Base-by-base conservation (phyloP, 495 filamentous ascomycete genomes). In the Achaetomiella virescens region DNA sequence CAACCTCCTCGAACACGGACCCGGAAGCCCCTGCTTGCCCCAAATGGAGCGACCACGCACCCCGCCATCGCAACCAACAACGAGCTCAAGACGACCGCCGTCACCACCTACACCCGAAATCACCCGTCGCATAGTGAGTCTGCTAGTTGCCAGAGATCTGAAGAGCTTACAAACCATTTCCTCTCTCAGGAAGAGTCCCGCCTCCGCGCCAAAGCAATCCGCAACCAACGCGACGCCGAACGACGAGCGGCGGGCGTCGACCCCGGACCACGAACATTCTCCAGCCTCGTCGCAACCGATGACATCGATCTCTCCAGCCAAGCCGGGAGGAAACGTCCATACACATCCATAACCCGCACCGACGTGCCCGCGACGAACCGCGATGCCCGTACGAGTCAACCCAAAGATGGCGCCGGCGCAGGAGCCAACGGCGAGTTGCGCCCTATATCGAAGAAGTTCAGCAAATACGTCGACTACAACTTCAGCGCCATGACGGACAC, bases 401-500 rank as follows among this genome's bases (percentile, higher is more conserved):
- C 55, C 18, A 62, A 66, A 17, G 65, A 70, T 18, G 79, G 83
- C 21, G 76, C 78, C 29, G 73, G 67, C 46, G 71, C 78, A 11
- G 14, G 88, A 80, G 27, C 5, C 9, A 31, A 31, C 86, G 2
- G 86, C 84, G 46, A 81, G 80, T 20, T 67, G 25, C 62, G n/a
- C 12, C 66, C 66, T 20, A 47, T 65, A 5, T 64, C 66, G 22
- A 45, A 48, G 52, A 96, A 92, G 61, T 96, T 97, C 63, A 80
- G 84, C 41, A 90, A 91, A 70, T 97, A 85, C 71, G 89, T 98
- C 61, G 93, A 98, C 55, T 97, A 96, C 70, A 95, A 98, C 73
- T 91, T 98, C 61, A 89, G 86, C 59, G 90, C 90, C 73, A 98
- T 98, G 89, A 92, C 85, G 14, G 93, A 98, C 67, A 97, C 93